phyloP scores from a whole-genome alignment of 306 rosid genomes.

The Quercus agrifolia region DNA sequence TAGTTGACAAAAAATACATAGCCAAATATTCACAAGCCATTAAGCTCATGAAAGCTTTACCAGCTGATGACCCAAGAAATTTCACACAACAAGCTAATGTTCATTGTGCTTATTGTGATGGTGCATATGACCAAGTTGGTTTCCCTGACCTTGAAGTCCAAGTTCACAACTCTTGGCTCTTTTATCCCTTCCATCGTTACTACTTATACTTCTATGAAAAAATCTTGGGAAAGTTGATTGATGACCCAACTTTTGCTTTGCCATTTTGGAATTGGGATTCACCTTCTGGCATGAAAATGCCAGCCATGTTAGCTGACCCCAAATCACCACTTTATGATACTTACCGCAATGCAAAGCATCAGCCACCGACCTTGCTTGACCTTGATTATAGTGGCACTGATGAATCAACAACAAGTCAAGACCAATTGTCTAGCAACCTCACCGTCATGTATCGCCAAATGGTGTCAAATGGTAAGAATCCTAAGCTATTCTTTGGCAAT shows the following conservation, averaged over 20 bases:
- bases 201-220: constrained; percentile 74
- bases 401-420: background rate
- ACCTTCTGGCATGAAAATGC: constrained; percentile 63
- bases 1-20: constrained; percentile 34
- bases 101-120: constrained; percentile 90
- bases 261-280: constrained; percentile 86
- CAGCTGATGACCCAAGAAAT: constrained; percentile 60
- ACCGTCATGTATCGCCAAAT: constrained; percentile 62
- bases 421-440: constrained; percentile 32
- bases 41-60: constrained; percentile 62
- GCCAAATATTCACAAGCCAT: constrained; percentile 53
- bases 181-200: constrained; percentile 77
- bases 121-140: constrained; percentile 64
- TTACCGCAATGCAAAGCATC: constrained; percentile 38
- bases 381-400: constrained; percentile 26
- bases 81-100: constrained; percentile 65
- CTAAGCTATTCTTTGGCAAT: constrained; percentile 52
- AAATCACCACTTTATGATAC: constrained; percentile 53
- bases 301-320: constrained; percentile 33
- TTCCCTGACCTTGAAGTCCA: constrained; percentile 62
- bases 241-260: constrained; percentile 57
- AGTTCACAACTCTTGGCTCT: constrained; percentile 77
- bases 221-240: constrained; percentile 61
- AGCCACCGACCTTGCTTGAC: constrained; percentile 53
- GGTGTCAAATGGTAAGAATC: constrained; percentile 49